Evolutionary conservation across 257 asterid genomes (phyloP), one percentile per base, ranked within the genome.

Genomic region (Nicotiana undulata): DNA sequence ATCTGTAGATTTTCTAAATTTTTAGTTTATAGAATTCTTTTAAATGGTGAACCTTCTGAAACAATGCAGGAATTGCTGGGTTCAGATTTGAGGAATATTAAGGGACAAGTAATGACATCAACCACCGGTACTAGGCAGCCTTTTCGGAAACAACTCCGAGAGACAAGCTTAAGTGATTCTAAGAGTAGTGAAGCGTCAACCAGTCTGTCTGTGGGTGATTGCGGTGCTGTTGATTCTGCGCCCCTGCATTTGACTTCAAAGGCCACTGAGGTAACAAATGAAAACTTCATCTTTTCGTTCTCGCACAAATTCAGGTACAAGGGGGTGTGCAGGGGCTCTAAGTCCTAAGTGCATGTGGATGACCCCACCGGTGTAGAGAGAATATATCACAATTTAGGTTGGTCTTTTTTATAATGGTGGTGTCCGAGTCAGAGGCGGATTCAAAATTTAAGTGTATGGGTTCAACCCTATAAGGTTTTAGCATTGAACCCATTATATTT

Each of bases 231-330:
- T 63, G 97, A 91, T 82, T 88, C 96, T 34, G 86, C 89, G 29
- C 86, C 94, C 70, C 34, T 91, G 72, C 97, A 94, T 85, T 88
- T 93, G 83, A 86, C 97, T 86, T 95, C 97, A 59, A 89, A 88
- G 82, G 89, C 84, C 24, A 83, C 89, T 11, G 99, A 93, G 97
- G 99, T 95, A 82, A 83, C 72, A 67, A 13, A 12, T 49, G 61
- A 26, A 49, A 46, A 74, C 44, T 72, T 44, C 4, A 6, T 46
- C 59, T 13, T 74, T 74, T 74, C 49, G 2, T 24, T 49, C 24
- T 49, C 40, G 24, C 78, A 24, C 37, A 46, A 72, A 72, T 13
- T 28, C 78, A 46, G n/a, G 15, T 34, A 46, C 9, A 9, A 72
- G 15, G 18, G 10, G 37, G 78, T 12, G 12, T 17, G 5, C 31